Evolutionary conservation across 371 early-diverging fungal genomes (phyloP).

Genomic region (Lichtheimia ornata): DNA sequence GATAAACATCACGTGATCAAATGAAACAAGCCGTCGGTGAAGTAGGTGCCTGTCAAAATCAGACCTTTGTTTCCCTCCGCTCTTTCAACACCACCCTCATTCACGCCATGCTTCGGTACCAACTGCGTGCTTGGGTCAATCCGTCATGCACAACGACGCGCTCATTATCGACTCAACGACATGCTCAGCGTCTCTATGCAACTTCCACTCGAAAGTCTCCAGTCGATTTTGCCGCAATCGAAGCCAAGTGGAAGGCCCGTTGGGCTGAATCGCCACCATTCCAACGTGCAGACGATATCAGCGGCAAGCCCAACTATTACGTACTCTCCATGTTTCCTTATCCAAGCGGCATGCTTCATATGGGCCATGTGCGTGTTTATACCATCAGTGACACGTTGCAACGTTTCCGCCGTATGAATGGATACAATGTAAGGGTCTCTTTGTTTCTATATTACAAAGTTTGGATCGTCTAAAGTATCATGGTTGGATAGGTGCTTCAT

Average conservation of each 20-base stretch:
- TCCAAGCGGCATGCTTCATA: conserved; percentile 90
- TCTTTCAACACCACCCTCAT: no score
- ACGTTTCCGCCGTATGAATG: conserved; percentile 76
- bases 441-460: no score
- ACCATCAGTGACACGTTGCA: conserved; percentile 88
- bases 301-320: conserved; percentile 65
- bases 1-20: no score
- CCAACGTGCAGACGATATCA: background rate
- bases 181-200: conserved; percentile 8
- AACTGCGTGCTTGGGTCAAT: conserved; percentile 4
- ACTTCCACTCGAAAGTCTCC: conserved; percentile 11
- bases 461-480: no score
- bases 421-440: conserved; percentile 54
- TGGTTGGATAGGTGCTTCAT: conserved; percentile 62
- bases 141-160: background rate
- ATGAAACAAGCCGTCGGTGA: no score
- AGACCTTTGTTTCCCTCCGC: no score
- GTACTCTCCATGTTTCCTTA: conserved; percentile 95
- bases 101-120: conserved; percentile 9
- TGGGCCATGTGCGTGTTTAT: conserved; percentile 96
- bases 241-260: conserved; percentile 60
- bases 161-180: no score
- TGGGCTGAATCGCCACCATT: conserved; percentile 45
- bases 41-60: no score
- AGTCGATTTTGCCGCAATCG: conserved; percentile 48